phyloP scores from a whole-genome alignment of 73 alveolate species.

The Paramecium tetraurelia region DNA sequence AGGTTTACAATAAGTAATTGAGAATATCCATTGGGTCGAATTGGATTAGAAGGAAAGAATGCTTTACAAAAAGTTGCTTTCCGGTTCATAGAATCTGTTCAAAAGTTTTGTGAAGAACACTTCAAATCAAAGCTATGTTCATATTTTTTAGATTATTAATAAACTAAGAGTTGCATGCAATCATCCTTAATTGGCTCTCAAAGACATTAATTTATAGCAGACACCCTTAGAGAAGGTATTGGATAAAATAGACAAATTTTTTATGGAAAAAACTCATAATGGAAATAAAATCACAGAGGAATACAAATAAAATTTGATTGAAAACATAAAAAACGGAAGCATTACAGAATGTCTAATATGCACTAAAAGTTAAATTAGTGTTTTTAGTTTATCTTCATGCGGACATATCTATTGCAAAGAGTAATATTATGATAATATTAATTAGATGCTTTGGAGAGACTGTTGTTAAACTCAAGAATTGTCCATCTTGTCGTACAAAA shows the following conservation, averaged over 20 bases:
- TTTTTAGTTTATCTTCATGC: not conserved
- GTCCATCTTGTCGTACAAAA: constrained; percentile 7
- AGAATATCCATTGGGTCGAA: not conserved
- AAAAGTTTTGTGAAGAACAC: not conserved
- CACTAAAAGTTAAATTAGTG: not conserved
- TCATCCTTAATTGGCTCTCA: constrained; percentile 50
- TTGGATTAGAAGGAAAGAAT: not conserved
- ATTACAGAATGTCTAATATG: constrained; percentile 5
- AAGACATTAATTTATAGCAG: not conserved
- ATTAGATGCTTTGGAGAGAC: constrained; percentile 1
- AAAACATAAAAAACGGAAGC: not conserved
- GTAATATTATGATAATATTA: not conserved
- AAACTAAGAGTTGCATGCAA: constrained; percentile 52
- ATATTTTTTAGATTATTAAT: constrained; percentile 48
- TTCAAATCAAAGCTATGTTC: not conserved
- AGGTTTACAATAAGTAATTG: not conserved
- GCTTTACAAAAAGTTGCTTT: not conserved
- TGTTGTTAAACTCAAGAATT: not conserved
- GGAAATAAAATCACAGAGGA: not conserved
- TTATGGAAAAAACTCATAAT: not conserved
- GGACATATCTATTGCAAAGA: constrained; percentile 9
- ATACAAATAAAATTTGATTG: not conserved
- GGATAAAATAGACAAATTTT: not conserved
- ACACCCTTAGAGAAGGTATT: not conserved
- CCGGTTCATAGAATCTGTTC: constrained; percentile 24